Evolutionary conservation across 2,329 filamentous ascomycete species (phyloP).

Genomic region (Xylariaceae sp.): DNA sequence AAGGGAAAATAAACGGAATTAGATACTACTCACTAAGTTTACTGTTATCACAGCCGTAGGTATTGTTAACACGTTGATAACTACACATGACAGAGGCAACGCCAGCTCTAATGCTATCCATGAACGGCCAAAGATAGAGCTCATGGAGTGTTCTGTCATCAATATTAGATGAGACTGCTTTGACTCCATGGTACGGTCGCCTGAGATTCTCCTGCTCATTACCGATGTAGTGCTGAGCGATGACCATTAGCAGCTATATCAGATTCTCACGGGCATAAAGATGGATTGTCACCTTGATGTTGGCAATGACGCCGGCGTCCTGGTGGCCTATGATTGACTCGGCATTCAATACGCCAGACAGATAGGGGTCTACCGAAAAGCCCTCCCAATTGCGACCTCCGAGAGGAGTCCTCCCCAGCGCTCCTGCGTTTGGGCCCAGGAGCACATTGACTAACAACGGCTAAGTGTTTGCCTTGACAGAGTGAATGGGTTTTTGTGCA

Average conservation of each 20-base stretch:
- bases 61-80: conserved; percentile 73
- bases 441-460: conserved; percentile 53
- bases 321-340: conserved; percentile 77
- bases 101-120: conserved; percentile 61
- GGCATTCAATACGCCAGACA: conserved; percentile 71
- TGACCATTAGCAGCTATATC: conserved; percentile 9
- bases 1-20: no score
- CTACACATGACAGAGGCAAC: conserved; percentile 66
- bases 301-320: conserved; percentile 77
- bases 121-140: conserved; percentile 68
- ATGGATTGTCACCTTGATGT: conserved; percentile 56
- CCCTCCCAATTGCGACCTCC: conserved; percentile 73
- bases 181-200: conserved; percentile 46
- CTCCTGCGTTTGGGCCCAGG: conserved; percentile 70
- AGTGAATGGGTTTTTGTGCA: conserved; percentile 2
- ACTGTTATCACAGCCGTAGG: conserved; percentile 74
- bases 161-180: conserved; percentile 63
- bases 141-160: conserved; percentile 69
- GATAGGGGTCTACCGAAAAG: conserved; percentile 67
- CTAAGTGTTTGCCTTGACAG: conserved; percentile 5
- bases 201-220: conserved; percentile 64
- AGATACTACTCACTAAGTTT: no score
- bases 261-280: neutral
- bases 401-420: conserved; percentile 66
- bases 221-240: conserved; percentile 57